Base-by-base conservation (phyloP, 305 asterid species). In the Rubia peregrina region DNA sequence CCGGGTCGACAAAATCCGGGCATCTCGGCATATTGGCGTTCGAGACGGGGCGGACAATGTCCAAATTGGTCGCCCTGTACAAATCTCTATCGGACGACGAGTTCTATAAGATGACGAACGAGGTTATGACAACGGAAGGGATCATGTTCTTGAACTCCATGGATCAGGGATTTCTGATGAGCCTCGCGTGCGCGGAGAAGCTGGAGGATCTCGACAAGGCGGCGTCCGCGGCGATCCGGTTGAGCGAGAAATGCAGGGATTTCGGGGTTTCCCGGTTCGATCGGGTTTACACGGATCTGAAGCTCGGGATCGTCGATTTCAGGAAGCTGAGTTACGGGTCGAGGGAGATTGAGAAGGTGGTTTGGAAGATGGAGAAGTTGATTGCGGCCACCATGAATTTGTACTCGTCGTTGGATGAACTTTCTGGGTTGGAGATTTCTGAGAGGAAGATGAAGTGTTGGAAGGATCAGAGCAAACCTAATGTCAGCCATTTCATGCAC, bases 171-270 rank as follows among this genome's bases (percentile, higher is more conserved):
- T 84, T 75, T 60, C 80, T 89, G 1, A 46, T 85, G 42, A 75
- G 88, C 85, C 86, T 91, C 7, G 94, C 92, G 2, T 84, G 87
- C 71, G 86, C 89, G 0, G 98, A 92, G 75, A 74, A 82, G 79
- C 81, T 89, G 9, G 96, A 88, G 17, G 96, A 89, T 73, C 96
- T 92, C 43, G 95, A 90, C 64, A 86, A 86, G 26, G 85, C 82
- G 0, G 90, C 90, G 0, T 65, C 72, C 0, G 81, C 78, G 3
- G 96, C 90, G 33, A 72, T 93, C 24, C 78, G 95, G 6, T 63
- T 89, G 12, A 91, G 92, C 42, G 84, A 81, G 73, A 87, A 83
- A 71, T 92, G 94, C 76, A 60, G 22, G 19, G 92, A 83, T 66
- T 73, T 78, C 9, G 88, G 85, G 22, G 79, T 89, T 42, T 84